Evolutionary conservation across 2,329 filamentous ascomycete species (phyloP), one percentile per base, ranked within the genome.

Genomic region (Rosellinia necatrix): DNA sequence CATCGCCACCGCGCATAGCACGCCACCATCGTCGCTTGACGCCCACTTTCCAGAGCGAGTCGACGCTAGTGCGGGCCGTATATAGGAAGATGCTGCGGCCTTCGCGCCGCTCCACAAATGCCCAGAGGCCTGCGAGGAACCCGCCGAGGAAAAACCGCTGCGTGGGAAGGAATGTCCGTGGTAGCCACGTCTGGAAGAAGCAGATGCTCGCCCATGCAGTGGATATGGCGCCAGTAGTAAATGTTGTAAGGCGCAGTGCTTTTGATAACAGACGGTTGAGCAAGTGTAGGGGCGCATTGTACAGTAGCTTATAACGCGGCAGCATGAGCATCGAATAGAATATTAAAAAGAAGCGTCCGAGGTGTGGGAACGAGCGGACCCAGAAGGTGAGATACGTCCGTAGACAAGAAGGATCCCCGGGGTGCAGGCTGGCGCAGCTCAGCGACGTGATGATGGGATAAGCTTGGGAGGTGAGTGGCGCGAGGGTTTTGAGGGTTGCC

Each of bases 1-100:
- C 84, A 73, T 97, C 93, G 0, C 92, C 92, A 32, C 90, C 89
- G 66, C 82, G 84, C 70, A 94, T 81, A 9, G 90, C 90, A 62
- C 82, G 85, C 91, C 93, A 96, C 85, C 91, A 91, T 1, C 91
- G 83, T 29, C 88, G 80, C 84, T 97, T 97, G 52, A 89, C 84
- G n/a, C 92, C 92, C 0, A 96, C 91, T 77, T 96, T 96, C 91
- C 92, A 97, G 41, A 92, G 73, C 32, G 85, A 90, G 70, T 96
- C 90, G 25, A 96, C 78, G 57, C 88, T 91, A n/a, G 87, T 76
- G 2, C 92, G 82, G 25, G 89, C 85, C 61, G 85, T 87, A 72
- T 94, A 94, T 58, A 97, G 66, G 72, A 96, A 96, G 51, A 90
- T 82, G 1, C 81, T 79, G 13, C 89, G 77, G 37, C 87, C 83